Percentiles rank a stretch among this genome's conserved stretches.
Conservation (phyloP, 345 rosid genomes). For the Gossypioides kirkii region DNA sequence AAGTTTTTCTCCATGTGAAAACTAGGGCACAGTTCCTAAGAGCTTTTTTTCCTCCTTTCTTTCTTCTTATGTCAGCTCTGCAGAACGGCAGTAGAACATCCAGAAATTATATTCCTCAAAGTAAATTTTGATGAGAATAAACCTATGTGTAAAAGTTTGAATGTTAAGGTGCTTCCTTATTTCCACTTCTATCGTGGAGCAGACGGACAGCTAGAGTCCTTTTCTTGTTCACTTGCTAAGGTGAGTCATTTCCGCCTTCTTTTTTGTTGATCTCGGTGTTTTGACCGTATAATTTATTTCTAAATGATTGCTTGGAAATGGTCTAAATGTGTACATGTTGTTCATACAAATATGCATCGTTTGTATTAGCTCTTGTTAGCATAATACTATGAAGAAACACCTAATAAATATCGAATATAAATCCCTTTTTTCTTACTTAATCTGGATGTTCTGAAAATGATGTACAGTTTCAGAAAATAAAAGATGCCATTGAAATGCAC, state of each 20-base stretch:
- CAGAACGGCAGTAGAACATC: slow-evolving; percentile 73
- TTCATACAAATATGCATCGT: background rate
- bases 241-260: slow-evolving; percentile 27
- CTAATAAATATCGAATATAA: background rate
- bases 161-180: slow-evolving; percentile 79
- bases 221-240: slow-evolving; percentile 89
- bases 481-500: slow-evolving; percentile 72
- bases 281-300: background rate
- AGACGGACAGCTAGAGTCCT: slow-evolving; percentile 82
- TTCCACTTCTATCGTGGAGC: slow-evolving; percentile 86
- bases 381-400: background rate
- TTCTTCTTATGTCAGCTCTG: slow-evolving; percentile 48
- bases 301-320: background rate
- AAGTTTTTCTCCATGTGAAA: background rate
- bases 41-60: background rate
- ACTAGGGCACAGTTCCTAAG: background rate
- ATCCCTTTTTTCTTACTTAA: background rate
- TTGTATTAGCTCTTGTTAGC: background rate
- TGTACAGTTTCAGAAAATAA: slow-evolving; percentile 88
- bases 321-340: background rate
- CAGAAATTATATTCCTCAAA: slow-evolving; percentile 73
- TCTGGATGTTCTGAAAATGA: background rate
- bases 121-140: slow-evolving; percentile 91
- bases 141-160: slow-evolving; percentile 87
- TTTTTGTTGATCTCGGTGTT: background rate